phyloP scores from a whole-genome alignment of 1,284 basidiomycete genomes.

The Uromyces viciae-fabae region DNA sequence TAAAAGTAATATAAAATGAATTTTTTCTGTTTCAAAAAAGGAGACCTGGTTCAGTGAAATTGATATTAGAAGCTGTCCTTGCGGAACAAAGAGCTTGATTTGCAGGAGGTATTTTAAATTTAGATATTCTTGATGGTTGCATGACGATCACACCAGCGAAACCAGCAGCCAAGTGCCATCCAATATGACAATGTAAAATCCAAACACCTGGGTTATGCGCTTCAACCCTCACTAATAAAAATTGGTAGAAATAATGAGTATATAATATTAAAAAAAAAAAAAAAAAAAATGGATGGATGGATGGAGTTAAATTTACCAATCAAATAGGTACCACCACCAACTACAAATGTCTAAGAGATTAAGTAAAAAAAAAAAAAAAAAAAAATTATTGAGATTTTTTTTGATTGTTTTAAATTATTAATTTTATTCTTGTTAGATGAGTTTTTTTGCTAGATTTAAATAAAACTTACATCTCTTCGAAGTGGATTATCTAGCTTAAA shows the following conservation, averaged over 20 bases:
- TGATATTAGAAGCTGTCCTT: conserved; percentile 16
- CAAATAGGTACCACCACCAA: conserved; percentile 35
- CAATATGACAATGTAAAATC: conserved; percentile 50
- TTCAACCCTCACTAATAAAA: conserved; percentile 28
- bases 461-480: conserved; percentile 31
- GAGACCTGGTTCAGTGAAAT: conserved; percentile 38
- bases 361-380: background rate
- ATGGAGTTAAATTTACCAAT: conserved; percentile 10
- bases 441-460: no score
- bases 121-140: conserved; percentile 49
- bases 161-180: conserved; percentile 49
- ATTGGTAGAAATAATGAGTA: background rate
- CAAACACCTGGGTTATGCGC: conserved; percentile 31
- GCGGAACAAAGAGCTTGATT: conserved; percentile 48
- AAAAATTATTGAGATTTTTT: background rate
- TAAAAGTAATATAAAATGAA: no score
- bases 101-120: conserved; percentile 46
- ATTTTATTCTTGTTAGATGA: no score
- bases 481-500: conserved; percentile 26
- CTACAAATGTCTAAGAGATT: conserved; percentile 30
- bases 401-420: background rate
- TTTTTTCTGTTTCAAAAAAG: no score
- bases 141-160: conserved; percentile 51
- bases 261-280: background rate
- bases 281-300: background rate